Conservation (phyloP, 257 asterid species). For the Nicotiana obtusifolia region DNA sequence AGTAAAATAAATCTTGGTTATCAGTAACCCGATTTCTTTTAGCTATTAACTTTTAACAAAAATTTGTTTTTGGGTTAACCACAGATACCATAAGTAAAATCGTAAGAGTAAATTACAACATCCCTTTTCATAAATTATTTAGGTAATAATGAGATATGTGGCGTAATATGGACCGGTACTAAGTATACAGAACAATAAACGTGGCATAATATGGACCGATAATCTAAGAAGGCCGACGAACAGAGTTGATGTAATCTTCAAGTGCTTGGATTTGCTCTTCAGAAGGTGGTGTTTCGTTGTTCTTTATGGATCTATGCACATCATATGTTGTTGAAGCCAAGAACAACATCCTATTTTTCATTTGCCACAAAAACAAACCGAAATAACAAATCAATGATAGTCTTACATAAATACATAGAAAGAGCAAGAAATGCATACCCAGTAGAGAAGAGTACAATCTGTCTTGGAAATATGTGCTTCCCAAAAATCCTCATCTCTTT, state of each 20-base stretch:
- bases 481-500: conserved; percentile 45
- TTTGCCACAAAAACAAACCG: background rate
- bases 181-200: background rate
- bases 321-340: conserved; percentile 53
- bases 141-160: background rate
- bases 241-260: conserved; percentile 37
- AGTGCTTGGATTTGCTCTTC: conserved; percentile 41
- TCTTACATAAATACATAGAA: background rate
- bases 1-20: no score
- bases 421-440: conserved; percentile 23
- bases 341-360: conserved; percentile 28
- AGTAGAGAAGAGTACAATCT: conserved; percentile 31
- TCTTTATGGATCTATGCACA: conserved; percentile 60
- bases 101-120: background rate
- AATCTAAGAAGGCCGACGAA: conserved; percentile 35
- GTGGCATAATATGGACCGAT: conserved; percentile 10
- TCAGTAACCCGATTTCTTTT: no score
- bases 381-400: background rate
- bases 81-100: no score
- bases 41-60: no score
- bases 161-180: background rate
- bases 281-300: conserved; percentile 46
- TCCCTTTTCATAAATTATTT: background rate
- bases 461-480: conserved; percentile 41
- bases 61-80: no score